Evolutionary conservation across 2,329 filamentous ascomycete genomes (phyloP), one percentile per base, ranked within the genome.

Genomic region (Coleophoma crateriformis): DNA sequence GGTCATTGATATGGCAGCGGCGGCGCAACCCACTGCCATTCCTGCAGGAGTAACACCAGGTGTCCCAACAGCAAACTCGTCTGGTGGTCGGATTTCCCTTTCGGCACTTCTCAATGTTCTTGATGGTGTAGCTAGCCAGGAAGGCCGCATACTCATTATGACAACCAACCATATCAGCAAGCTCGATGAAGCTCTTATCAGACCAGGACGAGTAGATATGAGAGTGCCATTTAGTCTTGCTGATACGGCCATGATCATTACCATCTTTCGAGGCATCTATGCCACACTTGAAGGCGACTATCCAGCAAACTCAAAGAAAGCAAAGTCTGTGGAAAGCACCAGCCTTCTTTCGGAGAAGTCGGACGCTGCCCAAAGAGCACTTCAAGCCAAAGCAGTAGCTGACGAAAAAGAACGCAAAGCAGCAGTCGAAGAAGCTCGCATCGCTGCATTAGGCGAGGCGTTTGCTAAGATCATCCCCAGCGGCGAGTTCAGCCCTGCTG

Each of bases 71-170:
- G n/a, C 17, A 27, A 44, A 32, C 15, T 44, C 41, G 11, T 27
- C 41, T 32, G 17, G 43, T 8, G 55, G 59, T 4, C 49, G 53
- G 14, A 61, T 85, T 53, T 81, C 80, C 0, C 74, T 88, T 1
- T 85, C 82, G 0, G 83, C 79, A 0, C 68, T 88, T 0, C 72
- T 88, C 10, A 88, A 88, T 50, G 77, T 82, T 22, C 80, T 88
- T 52, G 88, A 95, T 60, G 53, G 84, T 2, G 82, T 86, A 0
- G 81, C 82, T 1, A 79, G 79, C 0, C 79, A 80, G 50, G 84
- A 88, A 66, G 84, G 84, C 1, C 74, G 82, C 7, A 78, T 88
- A 1, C 70, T 88, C 1, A 78, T 88, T 54, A 87, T 88, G 84
- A 88, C 84, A 0, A 85, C 84, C 0, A 88, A 88, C 56, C 76